Percentiles rank a stretch among this genome's conserved stretches.
phyloP scores from a whole-genome alignment of 164 flowering plant genomes.

The Piper betle region DNA sequence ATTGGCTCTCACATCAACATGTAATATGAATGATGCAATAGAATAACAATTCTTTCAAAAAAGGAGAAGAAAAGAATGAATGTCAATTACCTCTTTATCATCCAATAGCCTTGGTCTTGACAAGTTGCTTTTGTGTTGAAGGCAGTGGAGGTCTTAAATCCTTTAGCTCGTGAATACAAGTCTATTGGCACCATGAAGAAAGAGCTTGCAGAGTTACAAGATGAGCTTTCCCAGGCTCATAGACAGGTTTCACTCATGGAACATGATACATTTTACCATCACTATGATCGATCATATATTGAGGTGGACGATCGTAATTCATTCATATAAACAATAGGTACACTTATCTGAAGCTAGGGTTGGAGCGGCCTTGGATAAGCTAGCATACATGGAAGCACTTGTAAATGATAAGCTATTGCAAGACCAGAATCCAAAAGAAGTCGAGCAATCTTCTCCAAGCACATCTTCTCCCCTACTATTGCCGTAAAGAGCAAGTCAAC shows the following conservation, averaged over 20 bases:
- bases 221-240: constrained; percentile 68
- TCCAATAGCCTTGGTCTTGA: background rate
- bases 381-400: constrained; percentile 88
- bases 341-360: constrained; percentile 97
- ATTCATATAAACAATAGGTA: constrained; percentile 47
- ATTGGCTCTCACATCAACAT: no score
- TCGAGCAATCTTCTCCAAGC: constrained; percentile 31
- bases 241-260: constrained; percentile 43
- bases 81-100: no score
- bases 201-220: constrained; percentile 85
- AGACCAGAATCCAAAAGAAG: constrained; percentile 35
- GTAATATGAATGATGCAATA: no score
- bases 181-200: constrained; percentile 85
- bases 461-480: constrained; percentile 20
- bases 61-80: no score
- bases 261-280: background rate
- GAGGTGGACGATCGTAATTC: no score
- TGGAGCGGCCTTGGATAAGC: constrained; percentile 77
- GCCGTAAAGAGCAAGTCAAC: constrained; percentile 22
- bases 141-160: constrained; percentile 96
- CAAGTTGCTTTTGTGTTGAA: constrained; percentile 12
- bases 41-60: no score
- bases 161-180: constrained; percentile 88
- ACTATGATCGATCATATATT: background rate
- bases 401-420: constrained; percentile 73